Conservation (phyloP, 2,329 filamentous ascomycete genomes). For the Xylariaceae sp. region DNA sequence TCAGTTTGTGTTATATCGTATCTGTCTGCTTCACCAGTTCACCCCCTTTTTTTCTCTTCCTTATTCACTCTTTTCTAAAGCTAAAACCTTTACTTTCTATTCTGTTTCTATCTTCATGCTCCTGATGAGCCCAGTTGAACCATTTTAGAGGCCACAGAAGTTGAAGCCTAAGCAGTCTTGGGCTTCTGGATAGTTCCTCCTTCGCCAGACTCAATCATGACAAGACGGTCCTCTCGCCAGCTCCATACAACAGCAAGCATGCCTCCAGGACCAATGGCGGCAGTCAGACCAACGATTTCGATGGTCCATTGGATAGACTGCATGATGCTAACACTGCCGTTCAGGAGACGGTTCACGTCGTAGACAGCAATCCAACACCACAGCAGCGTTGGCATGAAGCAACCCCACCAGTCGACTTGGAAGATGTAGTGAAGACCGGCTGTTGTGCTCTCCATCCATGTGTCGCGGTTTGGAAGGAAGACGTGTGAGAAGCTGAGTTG, state of each 20-base stretch:
- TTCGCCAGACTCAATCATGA: conserved; percentile 24
- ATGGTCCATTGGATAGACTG: conserved; percentile 19
- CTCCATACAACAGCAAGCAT: conserved; percentile 25
- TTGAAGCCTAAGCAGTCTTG: conserved; percentile 8
- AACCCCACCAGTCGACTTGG: conserved; percentile 28
- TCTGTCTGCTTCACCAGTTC: background rate
- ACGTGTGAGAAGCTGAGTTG: conserved; percentile 24
- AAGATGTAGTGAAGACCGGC: conserved; percentile 31
- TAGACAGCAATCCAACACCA: conserved; percentile 27
- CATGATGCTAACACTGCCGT: background rate
- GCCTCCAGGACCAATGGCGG: conserved; percentile 26
- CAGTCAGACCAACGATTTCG: conserved; percentile 18
- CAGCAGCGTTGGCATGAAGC: conserved; percentile 23
- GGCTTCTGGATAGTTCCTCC: conserved; percentile 21
- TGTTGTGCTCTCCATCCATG: conserved; percentile 21
- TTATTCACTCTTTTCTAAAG: background rate
- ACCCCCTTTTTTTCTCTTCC: background rate
- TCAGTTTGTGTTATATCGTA: background rate
- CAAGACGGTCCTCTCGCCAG: conserved; percentile 28
- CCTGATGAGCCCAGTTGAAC: background rate
- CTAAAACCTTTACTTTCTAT: background rate
- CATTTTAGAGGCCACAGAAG: background rate
- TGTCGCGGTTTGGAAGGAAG: conserved; percentile 22
- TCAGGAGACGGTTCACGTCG: conserved; percentile 24
- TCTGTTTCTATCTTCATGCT: background rate